Conservation (phyloP, 208 protist species). For the Crithidia mellificae region DNA sequence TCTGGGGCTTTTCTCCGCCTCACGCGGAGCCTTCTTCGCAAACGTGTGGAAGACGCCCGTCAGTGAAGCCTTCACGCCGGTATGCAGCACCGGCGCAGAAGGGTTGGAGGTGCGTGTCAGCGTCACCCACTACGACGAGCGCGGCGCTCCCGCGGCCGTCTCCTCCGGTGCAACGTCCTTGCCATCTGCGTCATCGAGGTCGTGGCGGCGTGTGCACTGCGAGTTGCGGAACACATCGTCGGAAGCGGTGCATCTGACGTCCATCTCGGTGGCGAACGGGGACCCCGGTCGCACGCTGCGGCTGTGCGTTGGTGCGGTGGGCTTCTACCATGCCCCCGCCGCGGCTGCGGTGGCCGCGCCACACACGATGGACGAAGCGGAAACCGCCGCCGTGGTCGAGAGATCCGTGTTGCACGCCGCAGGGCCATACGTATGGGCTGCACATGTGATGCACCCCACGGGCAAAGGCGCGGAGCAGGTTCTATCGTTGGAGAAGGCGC, state of each 20-base stretch:
- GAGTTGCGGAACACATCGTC: conserved; percentile 21
- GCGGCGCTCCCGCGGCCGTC: not conserved
- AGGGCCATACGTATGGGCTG: conserved; percentile 7
- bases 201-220: conserved; percentile 22
- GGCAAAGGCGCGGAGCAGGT: conserved; percentile 24
- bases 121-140: not conserved
- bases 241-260: conserved; percentile 25
- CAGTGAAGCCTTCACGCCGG: not conserved
- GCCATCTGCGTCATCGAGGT: not conserved
- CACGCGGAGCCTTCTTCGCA: conserved; percentile 10
- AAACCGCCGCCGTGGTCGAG: not conserved
- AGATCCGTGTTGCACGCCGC: not conserved
- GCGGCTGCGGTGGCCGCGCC: not conserved
- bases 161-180: not conserved
- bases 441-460: conserved; percentile 17
- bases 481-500: conserved; percentile 25
- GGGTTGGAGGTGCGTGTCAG: conserved; percentile 11
- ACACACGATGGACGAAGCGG: not conserved
- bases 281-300: conserved; percentile 22
- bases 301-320: conserved; percentile 49
- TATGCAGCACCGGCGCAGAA: conserved; percentile 6
- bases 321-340: conserved; percentile 1
- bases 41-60: conserved; percentile 13
- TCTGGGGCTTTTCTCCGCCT: conserved; percentile 12
- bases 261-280: conserved; percentile 24